These are phyloP conservation scores for Malassezia psittaci DNA, from an alignment of 1,284 basidiomycete species.

Conservation along the genomic window DNA sequence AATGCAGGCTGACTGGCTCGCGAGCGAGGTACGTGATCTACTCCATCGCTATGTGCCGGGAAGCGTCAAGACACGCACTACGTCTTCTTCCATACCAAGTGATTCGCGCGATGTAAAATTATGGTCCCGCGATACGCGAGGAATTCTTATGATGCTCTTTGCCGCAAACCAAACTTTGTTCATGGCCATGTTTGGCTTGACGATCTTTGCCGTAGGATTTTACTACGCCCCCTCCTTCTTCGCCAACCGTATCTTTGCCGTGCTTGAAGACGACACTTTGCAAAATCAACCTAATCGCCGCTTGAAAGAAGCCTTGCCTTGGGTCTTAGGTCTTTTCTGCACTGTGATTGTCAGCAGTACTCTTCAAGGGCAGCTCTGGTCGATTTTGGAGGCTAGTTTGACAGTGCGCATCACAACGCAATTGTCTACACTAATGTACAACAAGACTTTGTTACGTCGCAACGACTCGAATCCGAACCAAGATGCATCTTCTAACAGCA, in stretches of 20 bases:
- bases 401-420: constrained; percentile 13
- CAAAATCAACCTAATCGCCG: background rate
- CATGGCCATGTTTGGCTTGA: background rate
- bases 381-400: constrained; percentile 7
- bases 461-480: background rate
- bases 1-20: constrained; percentile 10
- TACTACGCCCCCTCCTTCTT: constrained; percentile 17
- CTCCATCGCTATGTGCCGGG: background rate
- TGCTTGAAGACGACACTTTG: constrained; percentile 1
- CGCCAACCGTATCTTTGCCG: constrained; percentile 8
- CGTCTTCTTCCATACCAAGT: background rate
- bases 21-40: background rate
- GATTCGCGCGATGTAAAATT: background rate
- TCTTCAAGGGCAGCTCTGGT: constrained; percentile 13
- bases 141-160: constrained; percentile 1
- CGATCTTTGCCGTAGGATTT: constrained; percentile 1
- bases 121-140: background rate
- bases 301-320: constrained; percentile 3
- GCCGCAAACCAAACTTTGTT: constrained; percentile 4
- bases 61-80: background rate
- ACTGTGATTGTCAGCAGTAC: constrained; percentile 15
- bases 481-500: background rate
- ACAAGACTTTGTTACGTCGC: constrained; percentile 10
- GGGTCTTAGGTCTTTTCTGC: constrained; percentile 10
- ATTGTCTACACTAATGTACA: constrained; percentile 13